Evolutionary conservation across 139 green algal species (phyloP), one percentile per base, ranked within the genome.

Genomic region (Edaphochlamys debaryana): DNA sequence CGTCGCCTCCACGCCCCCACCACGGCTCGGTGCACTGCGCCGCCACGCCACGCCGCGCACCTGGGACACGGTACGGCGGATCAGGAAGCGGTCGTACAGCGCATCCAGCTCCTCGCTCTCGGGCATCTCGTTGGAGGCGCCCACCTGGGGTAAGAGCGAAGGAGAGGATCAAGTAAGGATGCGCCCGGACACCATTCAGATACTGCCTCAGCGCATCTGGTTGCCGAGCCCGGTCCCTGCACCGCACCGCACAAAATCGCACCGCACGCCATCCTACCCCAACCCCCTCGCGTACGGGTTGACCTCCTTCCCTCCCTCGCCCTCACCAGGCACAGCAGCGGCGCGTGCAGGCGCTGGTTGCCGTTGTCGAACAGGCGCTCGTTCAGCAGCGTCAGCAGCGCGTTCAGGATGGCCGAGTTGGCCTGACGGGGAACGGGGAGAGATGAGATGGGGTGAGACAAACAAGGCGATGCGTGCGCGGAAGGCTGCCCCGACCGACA

Each of bases 341-440:
- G 91, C 40, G 95, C 94, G 0, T 78, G 6, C 40, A 93, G 54
- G 20, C 94, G 91, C 56, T 89, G 68, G 70, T 85, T 92, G 67
- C 96, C 96, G 82, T 99, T 99, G 92, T 98, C 95, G 85, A 98
- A 99, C 45, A 98, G 90, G 29, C 96, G 89, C 91, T 99, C 96
- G 86, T 99, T 99, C 17, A 99, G 88, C 32, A 99, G 89, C 36
- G 96, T 98, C 38, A 99, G 90, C 85, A 99, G 89, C 4, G 96
- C 94, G 92, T 99, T 99, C 27, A 98, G 85, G 91, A 98, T 98
- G 75, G 96, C 96, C 25, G 86, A 94, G 92, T 98, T 98, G 75
- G 96, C 96, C 85, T 98, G 96, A 86, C 94, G 94, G 63, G 11
- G 38, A 37, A 36, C 45, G 32, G 30, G 29, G 40, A 38, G 29